Evolutionary conservation across 2,329 filamentous ascomycete species (phyloP), one percentile per base, ranked within the genome.

Genomic region (Aspergillus eucalypticola): DNA sequence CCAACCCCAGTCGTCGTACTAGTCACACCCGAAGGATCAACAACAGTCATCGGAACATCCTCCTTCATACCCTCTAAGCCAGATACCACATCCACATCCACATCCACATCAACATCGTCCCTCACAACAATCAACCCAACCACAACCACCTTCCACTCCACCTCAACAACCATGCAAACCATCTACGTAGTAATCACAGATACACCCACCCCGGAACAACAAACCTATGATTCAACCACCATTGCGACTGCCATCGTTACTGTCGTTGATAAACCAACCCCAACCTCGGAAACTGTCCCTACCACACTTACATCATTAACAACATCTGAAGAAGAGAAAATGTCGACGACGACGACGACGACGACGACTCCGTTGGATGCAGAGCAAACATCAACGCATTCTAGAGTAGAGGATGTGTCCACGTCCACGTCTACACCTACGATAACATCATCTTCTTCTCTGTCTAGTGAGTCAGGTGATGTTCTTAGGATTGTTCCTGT

Each of bases 401-500:
- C 15, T 15, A 4, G 2, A 8, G 19, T 19, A 1, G 46, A 35
- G 0, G 49, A 38, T 25, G 4, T 50, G 8, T 27, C 50, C 42
- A 32, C 29, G 29, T 27, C 59, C 17, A 38, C 17, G 32, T n/a
- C 32, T 19, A 42, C 35, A 46, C 25, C 39, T 10, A 44, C 44
- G 21, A 6, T 55, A 2, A 58, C 44, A 2, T 23, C 59, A 32
- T 54, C 42, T 25, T 29, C 25, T 4, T 21, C 44, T 5, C 8
- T 48, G 5, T 15, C 32, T 13, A 13, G 32, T 39, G 46, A 54
- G 7, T 15, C 15, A 1, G 44, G 42, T 10, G 53, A 39, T 17
- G 54, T 49, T 5, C 35, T 67, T 11, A 50, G 25, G 19, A 49
- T 68, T 5, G 53, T 62, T 7, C 65, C 64, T 7, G 19, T 67